phyloP scores from a whole-genome alignment of 2,329 filamentous ascomycete species.

The Chrysoporthe austroafricana region DNA sequence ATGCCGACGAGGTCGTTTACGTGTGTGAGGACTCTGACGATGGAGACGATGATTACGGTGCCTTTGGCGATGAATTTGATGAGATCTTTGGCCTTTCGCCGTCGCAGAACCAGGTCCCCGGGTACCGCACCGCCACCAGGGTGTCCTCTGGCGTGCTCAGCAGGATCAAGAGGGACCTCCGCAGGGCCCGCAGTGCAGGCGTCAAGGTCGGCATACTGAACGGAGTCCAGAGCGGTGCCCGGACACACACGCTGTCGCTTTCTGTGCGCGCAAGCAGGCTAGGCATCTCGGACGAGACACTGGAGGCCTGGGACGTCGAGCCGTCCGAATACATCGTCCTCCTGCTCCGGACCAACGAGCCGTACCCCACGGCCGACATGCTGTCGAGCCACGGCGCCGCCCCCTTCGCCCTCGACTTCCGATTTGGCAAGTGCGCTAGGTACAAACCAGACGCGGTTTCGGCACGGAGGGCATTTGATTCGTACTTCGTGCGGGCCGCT shows the following conservation, averaged over 20 bases:
- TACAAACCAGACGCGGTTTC: slow-evolving; percentile 69
- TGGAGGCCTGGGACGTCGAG: slow-evolving; percentile 76
- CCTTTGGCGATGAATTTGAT: slow-evolving; percentile 36
- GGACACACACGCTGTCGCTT: slow-evolving; percentile 61
- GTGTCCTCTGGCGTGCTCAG: slow-evolving; percentile 20
- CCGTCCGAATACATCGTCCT: slow-evolving; percentile 72
- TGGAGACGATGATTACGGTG: slow-evolving; percentile 30
- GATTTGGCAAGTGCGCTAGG: slow-evolving; percentile 69
- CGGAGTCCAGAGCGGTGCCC: slow-evolving; percentile 45
- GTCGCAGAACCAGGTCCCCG: neutral
- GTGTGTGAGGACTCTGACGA: slow-evolving; percentile 27
- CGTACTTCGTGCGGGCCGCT: neutral
- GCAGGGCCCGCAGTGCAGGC: slow-evolving; percentile 63
- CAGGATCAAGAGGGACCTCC: slow-evolving; percentile 65
- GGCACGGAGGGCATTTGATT: slow-evolving; percentile 41
- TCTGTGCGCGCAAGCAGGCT: slow-evolving; percentile 73
- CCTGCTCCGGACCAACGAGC: slow-evolving; percentile 65
- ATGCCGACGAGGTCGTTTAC: slow-evolving; percentile 34
- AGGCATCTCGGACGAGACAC: slow-evolving; percentile 72
- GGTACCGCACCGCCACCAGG: slow-evolving; percentile 25
- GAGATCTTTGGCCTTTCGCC: slow-evolving; percentile 40
- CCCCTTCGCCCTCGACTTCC: slow-evolving; percentile 55
- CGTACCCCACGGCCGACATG: slow-evolving; percentile 64
- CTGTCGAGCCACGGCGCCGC: slow-evolving; percentile 48
- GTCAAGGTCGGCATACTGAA: slow-evolving; percentile 70